Percentiles rank a stretch among this genome's conserved stretches.
phyloP scores from a whole-genome alignment of 2,329 filamentous ascomycete genomes.

The Ceratocystis papillata region DNA sequence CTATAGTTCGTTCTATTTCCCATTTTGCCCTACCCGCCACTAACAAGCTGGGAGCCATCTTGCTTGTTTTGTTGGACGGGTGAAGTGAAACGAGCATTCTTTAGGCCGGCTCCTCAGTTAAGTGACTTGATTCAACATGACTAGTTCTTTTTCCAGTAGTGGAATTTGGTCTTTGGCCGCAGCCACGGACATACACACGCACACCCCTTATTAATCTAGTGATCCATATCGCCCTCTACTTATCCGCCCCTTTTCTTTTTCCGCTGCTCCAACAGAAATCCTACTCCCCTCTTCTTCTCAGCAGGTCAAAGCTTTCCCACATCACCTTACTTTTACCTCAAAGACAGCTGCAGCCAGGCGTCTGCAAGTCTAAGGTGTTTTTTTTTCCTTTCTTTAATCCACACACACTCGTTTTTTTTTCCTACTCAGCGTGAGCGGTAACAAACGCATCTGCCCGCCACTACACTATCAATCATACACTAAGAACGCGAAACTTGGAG shows the following conservation, averaged over 20 bases:
- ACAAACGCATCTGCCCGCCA: neutral
- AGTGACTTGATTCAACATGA: neutral
- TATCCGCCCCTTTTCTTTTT: conserved; percentile 21
- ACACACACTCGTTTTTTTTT: conserved; percentile 1
- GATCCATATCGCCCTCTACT: conserved; percentile 3
- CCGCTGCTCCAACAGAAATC: conserved; percentile 16
- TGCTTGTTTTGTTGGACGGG: neutral
- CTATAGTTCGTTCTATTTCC: neutral
- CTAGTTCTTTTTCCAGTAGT: neutral
- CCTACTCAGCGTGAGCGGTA: neutral
- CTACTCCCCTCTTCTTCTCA: conserved; percentile 13
- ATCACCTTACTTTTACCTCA: conserved; percentile 13
- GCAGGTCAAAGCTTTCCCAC: conserved; percentile 22
- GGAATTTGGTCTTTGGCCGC: conserved; percentile 1
- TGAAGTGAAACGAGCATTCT: neutral
- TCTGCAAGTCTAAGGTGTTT: conserved; percentile 7
- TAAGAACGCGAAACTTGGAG: conserved; percentile 10
- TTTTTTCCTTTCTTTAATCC: neutral
- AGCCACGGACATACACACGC: neutral
- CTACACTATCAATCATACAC: conserved; percentile 1
- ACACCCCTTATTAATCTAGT: conserved; percentile 16
- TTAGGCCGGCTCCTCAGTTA: neutral
- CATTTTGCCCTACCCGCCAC: conserved; percentile 7
- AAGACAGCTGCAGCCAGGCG: conserved; percentile 12
- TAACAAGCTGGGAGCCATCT: neutral